phyloP scores from a whole-genome alignment of 108 stramenopile genomes.

The Nitzschia inconspicua region DNA sequence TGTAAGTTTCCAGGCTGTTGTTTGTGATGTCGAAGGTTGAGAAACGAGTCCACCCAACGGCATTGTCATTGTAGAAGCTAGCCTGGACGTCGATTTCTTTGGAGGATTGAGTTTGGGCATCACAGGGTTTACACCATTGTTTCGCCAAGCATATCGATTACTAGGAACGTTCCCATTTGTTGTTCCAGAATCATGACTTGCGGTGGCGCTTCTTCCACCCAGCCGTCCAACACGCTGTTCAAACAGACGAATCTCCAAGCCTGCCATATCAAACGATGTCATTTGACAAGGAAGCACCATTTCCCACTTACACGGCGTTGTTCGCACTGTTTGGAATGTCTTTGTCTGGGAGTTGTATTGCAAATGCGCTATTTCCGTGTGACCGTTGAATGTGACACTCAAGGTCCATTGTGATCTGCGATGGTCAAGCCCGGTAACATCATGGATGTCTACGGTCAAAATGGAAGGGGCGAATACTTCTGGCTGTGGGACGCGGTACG shows the following conservation, averaged over 20 bases:
- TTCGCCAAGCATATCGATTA: too few species aligned
- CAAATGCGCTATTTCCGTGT: conserved; percentile 23
- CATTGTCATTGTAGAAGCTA: conserved; percentile 17
- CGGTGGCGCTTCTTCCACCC: too few species aligned
- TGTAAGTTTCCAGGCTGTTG: conserved; percentile 16
- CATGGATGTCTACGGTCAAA: conserved; percentile 17
- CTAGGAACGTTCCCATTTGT: too few species aligned
- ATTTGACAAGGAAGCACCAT: too few species aligned
- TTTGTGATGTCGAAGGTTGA: conserved; percentile 20
- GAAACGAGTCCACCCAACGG: conserved; percentile 25
- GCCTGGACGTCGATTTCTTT: conserved; percentile 3
- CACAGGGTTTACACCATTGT: too few species aligned
- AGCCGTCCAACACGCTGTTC: conserved; percentile 15
- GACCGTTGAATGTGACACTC: conserved; percentile 17
- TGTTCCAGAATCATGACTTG: too few species aligned
- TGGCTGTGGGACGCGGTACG: conserved; percentile 37
- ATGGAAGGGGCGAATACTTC: conserved; percentile 23
- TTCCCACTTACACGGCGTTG: conserved; percentile 5
- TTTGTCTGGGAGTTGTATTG: background rate
- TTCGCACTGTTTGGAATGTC: conserved; percentile 1
- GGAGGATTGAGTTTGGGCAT: too few species aligned
- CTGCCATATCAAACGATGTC: conserved; percentile 1
- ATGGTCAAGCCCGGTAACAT: conserved; percentile 13
- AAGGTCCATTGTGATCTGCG: conserved; percentile 23
- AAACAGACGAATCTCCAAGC: conserved; percentile 25